Evolutionary conservation across 805 yeast genomes (phyloP), one percentile per base, ranked within the genome.

Genomic region (Zygosaccharomyces siamensis): DNA sequence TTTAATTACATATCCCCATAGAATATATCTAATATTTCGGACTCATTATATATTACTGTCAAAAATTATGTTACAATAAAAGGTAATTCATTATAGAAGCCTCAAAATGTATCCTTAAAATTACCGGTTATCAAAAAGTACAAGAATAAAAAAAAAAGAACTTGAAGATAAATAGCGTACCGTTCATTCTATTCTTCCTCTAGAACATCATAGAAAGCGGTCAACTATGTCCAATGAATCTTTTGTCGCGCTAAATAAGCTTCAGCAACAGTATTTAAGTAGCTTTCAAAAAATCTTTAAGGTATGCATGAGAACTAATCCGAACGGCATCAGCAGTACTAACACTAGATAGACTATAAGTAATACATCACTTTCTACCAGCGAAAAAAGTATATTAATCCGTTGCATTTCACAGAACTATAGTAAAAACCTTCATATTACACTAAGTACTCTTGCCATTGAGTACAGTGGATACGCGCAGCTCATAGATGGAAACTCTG

Each of bases 31-130:
- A 8, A 32, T 32, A n/a, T 32, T 32, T 32, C 36, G 36, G 16
- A 14, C 36, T n/a, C 36, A 32, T 12, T 32, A 28, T 12, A 39
- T 43, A 32, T 32, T 41, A 24, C 33, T 27, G 26, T 45, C 21
- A 26, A 40, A 32, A 4, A 33, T 11, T 20, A 31, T 23, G 45
- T 46, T 46, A 33, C 45, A 46, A 31, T 33, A 35, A 46, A 40
- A 40, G 28, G 18, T 20, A 40, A 23, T 41, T 12, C 21, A 12
- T 14, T 24, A 12, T 27, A 39, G 31, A 33, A n/a, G 30, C 32
- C 38, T 24, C 28, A 38, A 39, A 40, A 36, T 18, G 24, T 18
- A 33, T 32, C 10, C 33, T 7, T 5, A 5, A 44, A 38, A 28
- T 18, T 12, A 11, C 23, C 30, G 37, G 12, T 24, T 27, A 16